Evolutionary conservation across 2,329 filamentous ascomycete genomes (phyloP).

Genomic region (Pseudopyricularia javanii): DNA sequence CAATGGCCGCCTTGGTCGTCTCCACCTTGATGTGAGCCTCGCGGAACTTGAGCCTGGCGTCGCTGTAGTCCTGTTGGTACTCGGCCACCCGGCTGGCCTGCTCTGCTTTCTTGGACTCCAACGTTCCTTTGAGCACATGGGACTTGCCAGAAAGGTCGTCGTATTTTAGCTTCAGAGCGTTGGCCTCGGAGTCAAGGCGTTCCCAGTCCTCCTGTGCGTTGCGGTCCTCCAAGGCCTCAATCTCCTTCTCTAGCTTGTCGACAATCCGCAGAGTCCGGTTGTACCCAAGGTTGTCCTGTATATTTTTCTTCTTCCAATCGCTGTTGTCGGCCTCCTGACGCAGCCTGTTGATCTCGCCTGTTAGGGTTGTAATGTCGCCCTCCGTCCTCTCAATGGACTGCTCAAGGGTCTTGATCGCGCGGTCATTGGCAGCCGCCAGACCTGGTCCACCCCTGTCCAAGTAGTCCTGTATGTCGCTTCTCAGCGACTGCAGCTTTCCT

Average conservation of each 20-base stretch:
- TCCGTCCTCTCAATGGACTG: conserved; percentile 53
- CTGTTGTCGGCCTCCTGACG: conserved; percentile 67
- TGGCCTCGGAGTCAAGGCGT: conserved; percentile 58
- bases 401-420: conserved; percentile 57
- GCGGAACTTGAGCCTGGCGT: conserved; percentile 69
- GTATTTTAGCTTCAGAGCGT: conserved; percentile 52
- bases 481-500: conserved; percentile 63
- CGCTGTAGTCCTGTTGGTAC: conserved; percentile 77
- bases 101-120: conserved; percentile 77
- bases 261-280: conserved; percentile 63
- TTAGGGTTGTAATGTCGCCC: conserved; percentile 53
- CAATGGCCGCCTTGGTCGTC: conserved; percentile 85
- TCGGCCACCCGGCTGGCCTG: conserved; percentile 60
- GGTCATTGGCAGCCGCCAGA: conserved; percentile 57
- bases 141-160: conserved; percentile 61
- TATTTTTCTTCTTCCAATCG: conserved; percentile 73
- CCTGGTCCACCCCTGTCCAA: conserved; percentile 60
- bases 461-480: conserved; percentile 70
- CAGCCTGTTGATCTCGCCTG: conserved; percentile 62
- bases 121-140: conserved; percentile 60
- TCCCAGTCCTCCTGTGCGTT: conserved; percentile 76
- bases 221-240: conserved; percentile 61
- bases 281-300: conserved; percentile 79
- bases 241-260: conserved; percentile 54
- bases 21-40: conserved; percentile 81